Conservation (phyloP, 2,329 filamentous ascomycete species). For the Helminthosporium solani region DNA sequence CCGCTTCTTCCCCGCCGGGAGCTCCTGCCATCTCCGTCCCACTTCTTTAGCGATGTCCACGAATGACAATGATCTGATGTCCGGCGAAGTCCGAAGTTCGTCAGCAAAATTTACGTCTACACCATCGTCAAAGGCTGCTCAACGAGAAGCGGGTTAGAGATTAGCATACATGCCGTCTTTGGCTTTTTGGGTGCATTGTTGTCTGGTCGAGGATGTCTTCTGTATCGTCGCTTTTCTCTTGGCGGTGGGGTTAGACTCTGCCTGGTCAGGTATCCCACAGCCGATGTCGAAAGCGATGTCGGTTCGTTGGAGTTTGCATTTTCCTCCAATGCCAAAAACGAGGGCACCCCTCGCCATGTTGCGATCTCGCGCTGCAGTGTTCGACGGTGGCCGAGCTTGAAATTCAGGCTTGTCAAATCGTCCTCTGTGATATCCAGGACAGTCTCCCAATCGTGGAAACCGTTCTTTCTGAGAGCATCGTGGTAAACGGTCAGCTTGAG, state of each 20-base stretch:
- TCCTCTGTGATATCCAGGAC: constrained; percentile 45
- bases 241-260: constrained; percentile 25
- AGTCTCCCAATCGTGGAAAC: constrained; percentile 41
- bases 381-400: constrained; percentile 45
- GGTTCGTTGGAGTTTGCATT: constrained; percentile 14
- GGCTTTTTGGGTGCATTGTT: constrained; percentile 43
- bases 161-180: constrained; percentile 42
- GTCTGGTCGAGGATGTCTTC: constrained; percentile 41
- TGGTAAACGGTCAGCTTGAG: constrained; percentile 33
- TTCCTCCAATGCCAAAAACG: constrained; percentile 27
- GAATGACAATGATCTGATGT: constrained; percentile 39
- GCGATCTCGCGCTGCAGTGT: constrained; percentile 44
- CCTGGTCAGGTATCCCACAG: constrained; percentile 27
- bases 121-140: constrained; percentile 10
- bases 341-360: constrained; percentile 34
- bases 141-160: not conserved
- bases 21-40: constrained; percentile 41
- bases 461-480: constrained; percentile 34
- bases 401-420: constrained; percentile 38
- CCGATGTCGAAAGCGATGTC: constrained; percentile 29
- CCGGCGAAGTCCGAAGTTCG: constrained; percentile 38
- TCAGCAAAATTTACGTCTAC: constrained; percentile 46
- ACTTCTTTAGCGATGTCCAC: constrained; percentile 43
- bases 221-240: constrained; percentile 40
- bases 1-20: constrained; percentile 39